Percentiles rank a stretch among this genome's conserved stretches.
Conservation (phyloP, 1,139 yeast genomes). For the Debaryomycetaceae sp. region DNA sequence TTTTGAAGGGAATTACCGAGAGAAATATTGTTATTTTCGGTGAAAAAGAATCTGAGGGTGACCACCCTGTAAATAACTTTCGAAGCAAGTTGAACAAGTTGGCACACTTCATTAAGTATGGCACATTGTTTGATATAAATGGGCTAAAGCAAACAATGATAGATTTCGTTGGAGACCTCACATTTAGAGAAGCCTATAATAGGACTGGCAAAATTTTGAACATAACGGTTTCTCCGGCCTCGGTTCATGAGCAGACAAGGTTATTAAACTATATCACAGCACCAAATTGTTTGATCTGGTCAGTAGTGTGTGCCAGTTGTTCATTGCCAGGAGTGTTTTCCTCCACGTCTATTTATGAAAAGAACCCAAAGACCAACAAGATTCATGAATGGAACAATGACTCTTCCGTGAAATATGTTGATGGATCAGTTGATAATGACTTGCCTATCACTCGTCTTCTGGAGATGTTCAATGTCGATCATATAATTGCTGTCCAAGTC, state of each 20-base stretch:
- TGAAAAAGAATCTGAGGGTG: constrained; percentile 10
- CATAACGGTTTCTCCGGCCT: constrained; percentile 53
- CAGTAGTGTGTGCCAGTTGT: constrained; percentile 97
- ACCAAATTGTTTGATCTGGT: constrained; percentile 55
- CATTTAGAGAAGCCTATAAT: constrained; percentile 61
- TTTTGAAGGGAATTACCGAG: constrained; percentile 53
- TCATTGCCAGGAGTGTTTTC: constrained; percentile 91
- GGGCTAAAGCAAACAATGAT: constrained; percentile 73
- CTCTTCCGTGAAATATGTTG: constrained; percentile 78
- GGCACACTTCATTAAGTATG: constrained; percentile 64
- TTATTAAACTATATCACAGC: constrained; percentile 47
- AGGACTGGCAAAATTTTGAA: constrained; percentile 57
- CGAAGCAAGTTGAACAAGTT: constrained; percentile 37
- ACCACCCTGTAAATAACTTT: constrained; percentile 29
- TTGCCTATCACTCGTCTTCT: constrained; percentile 84
- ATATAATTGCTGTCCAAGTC: constrained; percentile 94
- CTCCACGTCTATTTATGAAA: constrained; percentile 80
- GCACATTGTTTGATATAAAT: constrained; percentile 83
- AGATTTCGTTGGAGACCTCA: constrained; percentile 81
- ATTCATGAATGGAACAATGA: constrained; percentile 79
- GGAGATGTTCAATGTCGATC: constrained; percentile 96
- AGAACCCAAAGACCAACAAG: constrained; percentile 66
- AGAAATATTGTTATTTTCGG: constrained; percentile 72
- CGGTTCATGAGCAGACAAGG: constrained; percentile 59
- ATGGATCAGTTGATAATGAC: constrained; percentile 95